Base-by-base conservation (phyloP, 202 grass and related monocot genomes). In the Bolboschoenoplectus hybrid region DNA sequence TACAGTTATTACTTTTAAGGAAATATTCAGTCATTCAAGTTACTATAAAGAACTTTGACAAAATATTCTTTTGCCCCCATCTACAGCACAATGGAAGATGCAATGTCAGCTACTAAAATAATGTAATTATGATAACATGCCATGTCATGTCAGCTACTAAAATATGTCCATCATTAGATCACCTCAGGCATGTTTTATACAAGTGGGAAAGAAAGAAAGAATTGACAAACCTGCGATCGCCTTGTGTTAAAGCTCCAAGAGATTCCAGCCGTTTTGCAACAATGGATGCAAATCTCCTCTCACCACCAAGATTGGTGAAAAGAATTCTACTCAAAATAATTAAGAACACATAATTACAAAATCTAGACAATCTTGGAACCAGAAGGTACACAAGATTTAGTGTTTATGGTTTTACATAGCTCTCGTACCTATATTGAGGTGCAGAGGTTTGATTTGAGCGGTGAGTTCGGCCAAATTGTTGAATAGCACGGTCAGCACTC, bases 391-490 rank as follows among this genome's bases (percentile, higher is more conserved):
- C 36, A 76, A 77, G 40, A 7, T 39, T 60, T 66, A 45, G 38
- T 26, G 26, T 26, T 26, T 26, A 26, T 26, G 39, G 14, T 67
- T 49, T 82, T 66, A 67, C 26, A 39, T 40, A 39, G 39, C n/a
- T 66, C 41, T 66, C n/a, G 67, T 87, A 99, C 97, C 92, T 99
- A 89, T 99, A 99, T 85, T 99, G 90, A 26, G 97, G 97, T 74
- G 97, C 93, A 87, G 93, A 97, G 83, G 92, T 94, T 93, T 99
- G 97, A 87, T 99, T 99, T 89, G 97, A 99, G 82, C 97, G 93
- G 91, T 99, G 97, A 65, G 92, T 94, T 91, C 97, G 93, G 67
- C 97, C 97, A 53, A 97, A 99, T 81, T 99, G 97, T 74, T 99
- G 97, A 88, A 99, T 99, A 46, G 97, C 97, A 74, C 97, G 91